Base-by-base conservation (phyloP, 441 rosid genomes). In the Arabidopsis hybrid region DNA sequence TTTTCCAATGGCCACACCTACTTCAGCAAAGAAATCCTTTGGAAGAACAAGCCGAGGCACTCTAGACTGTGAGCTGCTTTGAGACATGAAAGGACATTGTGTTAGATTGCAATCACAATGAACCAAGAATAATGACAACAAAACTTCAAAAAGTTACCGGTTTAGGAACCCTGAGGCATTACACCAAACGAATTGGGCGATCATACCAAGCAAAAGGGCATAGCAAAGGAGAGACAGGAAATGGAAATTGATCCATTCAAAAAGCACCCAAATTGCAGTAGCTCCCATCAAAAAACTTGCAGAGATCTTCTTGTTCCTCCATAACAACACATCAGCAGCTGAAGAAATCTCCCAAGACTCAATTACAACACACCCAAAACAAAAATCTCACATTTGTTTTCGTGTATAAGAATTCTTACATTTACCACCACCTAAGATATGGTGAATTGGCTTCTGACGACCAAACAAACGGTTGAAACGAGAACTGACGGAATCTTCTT, bases 291-390 rank as follows among this genome's bases (percentile, higher is more conserved):
- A 72, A 64, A 89, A 76, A 59, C 97, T 72, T 8, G 93, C 94
- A 26, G 99, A 96, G 69, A 91, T 91, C 89, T 93, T 93, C 84
- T 93, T 96, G 85, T 93, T 91, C 94, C 97, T 96, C 99, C 99
- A 96, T 58, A 95, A 73, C 73, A 96, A 81, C 60, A 96, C 98
- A 88, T 96, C 99, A 81, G 99, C 99, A 90, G 99, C 98, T 96
- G 78, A 75, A 77, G 5, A 40, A 82, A 73, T 10, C 35, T 10
- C 65, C 42, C 57, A 65, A 72, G 42, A 67, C 77, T 38, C 32
- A 32, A 12, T 62, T 3, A 73, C 13, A 73, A 55, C 55, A n/a
- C 57, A 45, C 71, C 43, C 45, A 40, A 49, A 35, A 46, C 7
- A 72, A 8, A 32, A 55, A 60, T 58, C 17, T 14, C 40, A 55